Evolutionary conservation across 2,329 filamentous ascomycete species (phyloP), one percentile per base, ranked within the genome.

Genomic region (Aspergillus candidus): DNA sequence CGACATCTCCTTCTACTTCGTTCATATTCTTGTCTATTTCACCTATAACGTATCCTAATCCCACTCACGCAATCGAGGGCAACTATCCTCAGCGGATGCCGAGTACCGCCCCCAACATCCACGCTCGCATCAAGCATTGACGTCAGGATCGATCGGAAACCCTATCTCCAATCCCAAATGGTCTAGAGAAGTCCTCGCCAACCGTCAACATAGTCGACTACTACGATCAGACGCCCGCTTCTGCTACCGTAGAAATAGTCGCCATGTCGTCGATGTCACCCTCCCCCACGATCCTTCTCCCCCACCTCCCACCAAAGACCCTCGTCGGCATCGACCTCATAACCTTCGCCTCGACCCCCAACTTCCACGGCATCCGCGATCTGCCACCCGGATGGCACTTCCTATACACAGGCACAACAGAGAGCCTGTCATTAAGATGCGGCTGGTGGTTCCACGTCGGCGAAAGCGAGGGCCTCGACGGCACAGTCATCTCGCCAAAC

Each of bases 281-380:
- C 8, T 61, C 67, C n/a, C 67, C 64, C 32, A 69, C 68, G 6
- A 55, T 75, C 45, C 62, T 75, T 29, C 59, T 74, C 50, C 63
- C 66, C 29, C 43, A 63, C 33, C 67, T 75, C 31, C 72, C 72
- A 14, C 61, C 70, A 3, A 69, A 68, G 51, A 71, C 71, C 11
- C 59, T 75, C 29, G 74, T 76, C 51, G 80, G 72, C 33, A 67
- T 75, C 44, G 70, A 75, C 52, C 67, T 76, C 14, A 71, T 83
- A 39, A 79, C 79, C 36, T 83, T 84, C 62, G 82, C 78, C 12
- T 77, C 78, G 4, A 78, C 79, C 10, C 69, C 77, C 10, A 74
- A 76, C 41, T 83, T 84, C 61, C 72, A 73, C 44, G 80, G 80
- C 22, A 74, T 84, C 53, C 79, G 76, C 49, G 72, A 78, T 50